Evolutionary conservation across 1,284 basidiomycete genomes (phyloP).

Genomic region (Boletus mariae): DNA sequence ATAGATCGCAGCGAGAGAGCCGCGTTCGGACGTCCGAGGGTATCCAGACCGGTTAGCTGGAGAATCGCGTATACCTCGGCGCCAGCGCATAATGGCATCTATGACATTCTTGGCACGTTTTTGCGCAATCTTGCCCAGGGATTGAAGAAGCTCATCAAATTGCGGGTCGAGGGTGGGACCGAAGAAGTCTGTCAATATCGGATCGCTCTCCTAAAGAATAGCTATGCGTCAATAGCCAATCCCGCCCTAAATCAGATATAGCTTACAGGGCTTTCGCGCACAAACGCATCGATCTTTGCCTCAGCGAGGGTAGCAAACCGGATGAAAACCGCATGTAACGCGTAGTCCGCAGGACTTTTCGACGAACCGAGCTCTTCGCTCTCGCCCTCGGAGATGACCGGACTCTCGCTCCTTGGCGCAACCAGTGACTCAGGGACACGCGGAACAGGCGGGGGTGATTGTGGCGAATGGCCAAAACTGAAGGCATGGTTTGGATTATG

Average conservation of each 20-base stretch:
- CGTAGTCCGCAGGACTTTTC: conserved; percentile 82
- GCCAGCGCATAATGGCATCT: conserved; percentile 87
- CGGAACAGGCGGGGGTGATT: conserved; percentile 73
- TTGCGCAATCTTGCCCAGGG: conserved; percentile 83
- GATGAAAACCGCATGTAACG: conserved; percentile 82
- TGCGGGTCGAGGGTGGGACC: conserved; percentile 69
- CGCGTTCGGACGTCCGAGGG: conserved; percentile 56
- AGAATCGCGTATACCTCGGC: conserved; percentile 69
- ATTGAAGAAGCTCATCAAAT: conserved; percentile 79
- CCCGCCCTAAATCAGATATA: not conserved
- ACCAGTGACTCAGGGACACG: conserved; percentile 62
- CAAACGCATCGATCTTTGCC: conserved; percentile 69
- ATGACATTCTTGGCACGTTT: conserved; percentile 83
- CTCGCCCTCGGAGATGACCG: conserved; percentile 54
- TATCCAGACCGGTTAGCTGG: conserved; percentile 46
- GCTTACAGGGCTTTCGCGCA: conserved; percentile 66
- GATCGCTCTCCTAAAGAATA: conserved; percentile 58
- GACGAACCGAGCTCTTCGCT: conserved; percentile 59
- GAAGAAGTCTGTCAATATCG: conserved; percentile 61
- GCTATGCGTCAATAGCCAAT: conserved; percentile 5
- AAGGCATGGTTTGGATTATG: conserved; percentile 26
- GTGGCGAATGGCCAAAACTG: conserved; percentile 34
- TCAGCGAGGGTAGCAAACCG: conserved; percentile 79
- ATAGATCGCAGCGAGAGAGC: conserved; percentile 78
- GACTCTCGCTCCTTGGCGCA: conserved; percentile 47